These are phyloP conservation scores for bread wheat (Triticum aestivum) DNA, from an alignment of 176 grass and related monocot genomes.

Conservation along the genomic window IWGSC_CS_RefSeq_v2.1 NC_057795.1:54239409-54239908, in stretches of 20 bases:
- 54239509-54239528: constrained; percentile 20
- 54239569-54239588: not conserved
- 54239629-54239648: constrained; percentile 18
- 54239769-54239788: not conserved
- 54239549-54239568: not conserved
- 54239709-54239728: constrained; percentile 12
- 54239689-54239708: constrained; percentile 28
- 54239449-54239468: not conserved
- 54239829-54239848: too few relatives aligned
- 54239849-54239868: too few relatives aligned
- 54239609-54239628: not conserved
- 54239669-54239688: constrained; percentile 80
- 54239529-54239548: too few relatives aligned
- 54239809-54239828: too few relatives aligned
- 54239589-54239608: not conserved
- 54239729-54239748: constrained; percentile 34
- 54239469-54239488: constrained; percentile 30
- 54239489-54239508: constrained; percentile 39
- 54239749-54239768: not conserved
- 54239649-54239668: constrained; percentile 47
- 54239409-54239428: constrained; percentile 6
- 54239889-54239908: too few relatives aligned
- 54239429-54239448: constrained; percentile 41
- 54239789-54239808: not conserved
- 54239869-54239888: too few relatives aligned